Base-by-base conservation (phyloP, 495 filamentous ascomycete genomes). In the Penicillium ochrochloron region DNA sequence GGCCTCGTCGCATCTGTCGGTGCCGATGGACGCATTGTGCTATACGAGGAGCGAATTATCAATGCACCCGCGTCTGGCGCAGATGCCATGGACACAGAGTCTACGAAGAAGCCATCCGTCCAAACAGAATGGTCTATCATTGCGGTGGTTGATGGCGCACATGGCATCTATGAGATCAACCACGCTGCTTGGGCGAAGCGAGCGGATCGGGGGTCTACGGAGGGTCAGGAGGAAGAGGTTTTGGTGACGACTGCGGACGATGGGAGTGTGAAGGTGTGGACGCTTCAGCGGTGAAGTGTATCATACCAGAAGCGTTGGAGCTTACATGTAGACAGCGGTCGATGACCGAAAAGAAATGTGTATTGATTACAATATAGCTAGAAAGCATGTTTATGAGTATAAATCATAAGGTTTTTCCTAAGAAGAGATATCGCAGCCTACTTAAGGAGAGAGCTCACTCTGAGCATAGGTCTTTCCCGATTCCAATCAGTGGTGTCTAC, bases 121-220 rank as follows among this genome's bases (percentile, higher is more conserved):
- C 54, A 60, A 23, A 88, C 84, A 7, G 82, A 85, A 56, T 97
- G 95, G 94, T 78, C 80, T 15, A 73, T 93, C 31, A 62, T 92
- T 39, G 87, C 86, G 0, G 84, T 86, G 35, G 62, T 91, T 1
- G 80, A 87, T 35, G 86, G 84, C 11, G 92, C 90, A 6, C 95
- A 99, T 74, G 93, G 90, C 0, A 90, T 95, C 6, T 97, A 92
- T 72, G 95, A 99, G 75, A 81, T 98, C 66, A 99, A 99, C 64
- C 91, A 96, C 73, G 86, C 93, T 34, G 85, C 85, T 9, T 98
- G 95, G 94, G 78, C 84, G 35, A 80, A 76, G 54, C 74, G 78
- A 6, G 76, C 77, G 1, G 78, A 83, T 67, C 75, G 75, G 53
- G 70, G 69, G 15, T 65, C 69, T 35, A 63, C 65, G n/a, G 67